Base-by-base conservation (phyloP, 306 rosid species). In the Herpetospermum pedunculosum region DNA sequence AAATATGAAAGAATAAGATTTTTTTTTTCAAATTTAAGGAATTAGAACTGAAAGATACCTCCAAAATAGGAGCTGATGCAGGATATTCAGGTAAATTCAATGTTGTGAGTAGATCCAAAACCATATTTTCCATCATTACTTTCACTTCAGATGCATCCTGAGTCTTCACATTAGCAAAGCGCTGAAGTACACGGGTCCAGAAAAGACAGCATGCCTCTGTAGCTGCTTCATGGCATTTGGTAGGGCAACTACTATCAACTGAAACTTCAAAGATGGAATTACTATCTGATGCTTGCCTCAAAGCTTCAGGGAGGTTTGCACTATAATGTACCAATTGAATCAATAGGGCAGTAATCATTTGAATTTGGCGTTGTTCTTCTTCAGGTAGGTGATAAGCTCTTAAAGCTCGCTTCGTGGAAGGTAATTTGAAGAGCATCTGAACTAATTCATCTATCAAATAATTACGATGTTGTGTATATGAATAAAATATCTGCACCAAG, bases 331-430 rank as follows among this genome's bases (percentile, higher is more conserved):
- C 88, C 80, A 91, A 82, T 81, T 95, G 99, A 83, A 91, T 88
- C 76, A 95, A 83, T 83, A 95, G 83, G 77, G 97, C 99, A 69
- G 96, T 88, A 74, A 91, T 81, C 99, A 95, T 95, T 74, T 95
- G 99, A 81, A 95, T 91, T 89, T 91, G 99, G 75, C 90, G 86
- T 82, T 91, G 99, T 76, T 94, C 99, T 81, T 94, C 97, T 57
- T 94, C 99, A 15, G 89, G 97, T 40, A 94, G 77, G 62, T 91
- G 92, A 79, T 94, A 94, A 29, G 89, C 85, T 76, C 99, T 94
- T 80, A 91, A 73, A 79, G 94, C 96, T 76, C 97, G 91, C 81
- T 94, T 94, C 14, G 97, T 88, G 78, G 79, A 70, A 1, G 99
- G 99, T 75, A 94, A 82, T 79, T 88, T 91, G 90, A 88, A 95